Conservation (phyloP, 176 grass and related monocot genomes). For the Neostapfia colusana region DNA sequence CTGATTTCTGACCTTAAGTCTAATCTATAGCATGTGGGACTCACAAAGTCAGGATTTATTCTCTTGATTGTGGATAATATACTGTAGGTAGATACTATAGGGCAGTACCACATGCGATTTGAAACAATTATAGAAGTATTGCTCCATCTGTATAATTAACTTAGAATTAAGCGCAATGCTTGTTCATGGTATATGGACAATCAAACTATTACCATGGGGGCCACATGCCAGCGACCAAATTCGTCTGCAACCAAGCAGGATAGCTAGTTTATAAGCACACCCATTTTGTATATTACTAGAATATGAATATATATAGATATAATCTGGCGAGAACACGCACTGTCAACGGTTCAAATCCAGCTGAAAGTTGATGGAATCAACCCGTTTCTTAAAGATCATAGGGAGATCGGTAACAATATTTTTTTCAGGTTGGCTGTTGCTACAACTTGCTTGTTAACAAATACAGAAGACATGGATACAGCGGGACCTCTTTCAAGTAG, state of each 20-base stretch:
- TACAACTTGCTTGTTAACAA: conserved; percentile 3
- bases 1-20: background rate
- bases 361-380: background rate
- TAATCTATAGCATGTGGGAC: background rate
- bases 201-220: too few species aligned
- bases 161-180: too few species aligned
- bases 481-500: background rate
- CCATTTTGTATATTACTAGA: too few species aligned
- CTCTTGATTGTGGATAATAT: background rate
- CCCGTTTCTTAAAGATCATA: background rate
- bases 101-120: background rate
- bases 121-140: background rate
- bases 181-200: too few species aligned
- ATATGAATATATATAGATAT: too few species aligned
- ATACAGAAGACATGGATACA: background rate
- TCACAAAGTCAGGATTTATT: background rate
- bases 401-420: background rate
- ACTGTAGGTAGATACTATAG: background rate
- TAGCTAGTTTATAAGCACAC: too few species aligned
- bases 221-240: too few species aligned
- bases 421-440: conserved; percentile 5
- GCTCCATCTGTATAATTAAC: background rate
- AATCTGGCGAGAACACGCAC: too few species aligned
- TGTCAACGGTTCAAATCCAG: background rate
- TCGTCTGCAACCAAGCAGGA: too few species aligned